phyloP scores from a whole-genome alignment of 106 monocot genomes.

The Ottelia alismoides region DNA sequence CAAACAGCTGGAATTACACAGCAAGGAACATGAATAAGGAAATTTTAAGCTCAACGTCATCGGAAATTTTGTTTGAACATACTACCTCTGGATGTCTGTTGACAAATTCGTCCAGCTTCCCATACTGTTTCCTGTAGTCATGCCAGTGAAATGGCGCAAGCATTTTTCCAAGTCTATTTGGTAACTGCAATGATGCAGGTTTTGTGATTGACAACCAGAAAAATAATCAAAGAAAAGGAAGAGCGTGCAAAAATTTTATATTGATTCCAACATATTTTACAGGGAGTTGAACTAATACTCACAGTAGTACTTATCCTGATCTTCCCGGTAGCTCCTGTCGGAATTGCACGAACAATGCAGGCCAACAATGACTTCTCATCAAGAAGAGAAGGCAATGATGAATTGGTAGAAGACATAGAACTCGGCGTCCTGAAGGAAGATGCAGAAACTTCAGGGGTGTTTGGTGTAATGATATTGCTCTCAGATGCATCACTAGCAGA shows the following conservation, averaged over 20 bases:
- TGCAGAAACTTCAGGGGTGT: conserved; percentile 14
- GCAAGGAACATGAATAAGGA: conserved; percentile 3
- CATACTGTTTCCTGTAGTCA: conserved; percentile 87
- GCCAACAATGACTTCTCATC: conserved; percentile 90
- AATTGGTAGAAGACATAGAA: conserved; percentile 13
- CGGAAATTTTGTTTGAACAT: background rate
- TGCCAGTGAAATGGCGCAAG: conserved; percentile 94
- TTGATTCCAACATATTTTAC: background rate
- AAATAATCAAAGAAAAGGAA: background rate
- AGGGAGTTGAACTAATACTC: conserved; percentile 9
- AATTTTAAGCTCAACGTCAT: background rate
- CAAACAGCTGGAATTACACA: conserved; percentile 70
- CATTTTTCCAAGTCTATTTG: conserved; percentile 92
- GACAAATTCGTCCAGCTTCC: conserved; percentile 92
- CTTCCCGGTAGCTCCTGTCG: conserved; percentile 48
- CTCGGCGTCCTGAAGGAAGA: conserved; percentile 10
- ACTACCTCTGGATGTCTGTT: conserved; percentile 81
- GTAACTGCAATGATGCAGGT: conserved; percentile 57
- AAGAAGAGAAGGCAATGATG: conserved; percentile 34
- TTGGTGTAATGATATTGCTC: conserved; percentile 3
- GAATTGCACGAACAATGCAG: conserved; percentile 96
- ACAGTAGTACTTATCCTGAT: conserved; percentile 90
- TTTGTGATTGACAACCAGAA: conserved; percentile 2
- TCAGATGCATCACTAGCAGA: conserved; percentile 22
- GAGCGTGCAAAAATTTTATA: background rate